Percentiles rank a stretch among this genome's conserved stretches.
These are phyloP conservation scores for Anthracocystis setariae DNA, from an alignment of 1,284 basidiomycete species.

Conservation along the genomic window DNA sequence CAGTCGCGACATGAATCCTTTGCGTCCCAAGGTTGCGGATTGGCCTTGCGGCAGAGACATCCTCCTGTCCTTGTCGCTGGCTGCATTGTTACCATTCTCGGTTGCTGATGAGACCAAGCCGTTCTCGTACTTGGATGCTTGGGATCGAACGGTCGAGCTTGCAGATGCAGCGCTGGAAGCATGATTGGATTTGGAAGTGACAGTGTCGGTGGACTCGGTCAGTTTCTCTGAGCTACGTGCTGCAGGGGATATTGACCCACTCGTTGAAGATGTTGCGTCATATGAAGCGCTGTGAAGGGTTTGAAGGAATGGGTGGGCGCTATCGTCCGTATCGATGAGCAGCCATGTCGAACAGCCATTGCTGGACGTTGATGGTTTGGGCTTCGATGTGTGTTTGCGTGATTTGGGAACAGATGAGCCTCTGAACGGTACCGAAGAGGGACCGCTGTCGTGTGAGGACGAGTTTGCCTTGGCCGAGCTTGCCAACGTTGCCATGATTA, in stretches of 20 bases:
- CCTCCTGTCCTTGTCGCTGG: constrained; percentile 20
- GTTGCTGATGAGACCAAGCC: constrained; percentile 1
- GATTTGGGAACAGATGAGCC: constrained; percentile 26
- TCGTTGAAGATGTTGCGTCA: not conserved
- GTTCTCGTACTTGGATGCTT: constrained; percentile 32
- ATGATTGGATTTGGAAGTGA: not conserved
- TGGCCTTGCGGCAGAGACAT: constrained; percentile 22
- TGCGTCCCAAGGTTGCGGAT: constrained; percentile 11
- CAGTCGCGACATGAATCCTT: constrained; percentile 39
- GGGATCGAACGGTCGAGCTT: constrained; percentile 17
- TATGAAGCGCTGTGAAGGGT: constrained; percentile 7
- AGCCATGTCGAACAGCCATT: constrained; percentile 28
- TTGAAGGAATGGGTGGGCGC: constrained; percentile 23
- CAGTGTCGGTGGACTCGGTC: constrained; percentile 26
- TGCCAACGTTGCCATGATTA: constrained; percentile 16
- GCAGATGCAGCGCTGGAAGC: not conserved
- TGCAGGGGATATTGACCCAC: constrained; percentile 7
- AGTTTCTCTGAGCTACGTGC: constrained; percentile 29
- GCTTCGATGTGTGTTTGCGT: constrained; percentile 6
- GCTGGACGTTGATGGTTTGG: not conserved
- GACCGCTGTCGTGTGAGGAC: constrained; percentile 20
- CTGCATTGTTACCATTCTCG: not conserved
- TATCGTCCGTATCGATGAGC: constrained; percentile 30
- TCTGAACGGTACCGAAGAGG: constrained; percentile 30
- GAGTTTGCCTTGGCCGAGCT: constrained; percentile 9